Evolutionary conservation across 352 stramenopile genomes (phyloP).

Genomic region (Phytophthora pseudosyringae): DNA sequence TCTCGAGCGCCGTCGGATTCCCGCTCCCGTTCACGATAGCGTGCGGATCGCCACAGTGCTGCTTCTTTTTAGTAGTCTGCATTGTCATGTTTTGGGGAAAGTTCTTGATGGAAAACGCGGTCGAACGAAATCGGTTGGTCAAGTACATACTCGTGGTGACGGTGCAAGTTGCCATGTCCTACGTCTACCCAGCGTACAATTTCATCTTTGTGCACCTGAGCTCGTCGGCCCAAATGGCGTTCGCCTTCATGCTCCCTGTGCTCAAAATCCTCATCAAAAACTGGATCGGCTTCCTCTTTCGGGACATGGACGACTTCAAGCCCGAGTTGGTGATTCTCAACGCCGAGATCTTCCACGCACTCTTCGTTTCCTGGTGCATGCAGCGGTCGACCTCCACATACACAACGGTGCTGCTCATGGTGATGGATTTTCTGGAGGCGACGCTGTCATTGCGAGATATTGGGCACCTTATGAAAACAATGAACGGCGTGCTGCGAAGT

Average conservation of each 20-base stretch:
- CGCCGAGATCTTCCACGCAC: constrained; percentile 30
- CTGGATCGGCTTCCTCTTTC: constrained; percentile 29
- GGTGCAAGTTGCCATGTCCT: constrained; percentile 22
- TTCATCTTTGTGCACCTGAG: constrained; percentile 26
- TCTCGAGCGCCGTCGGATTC: constrained; percentile 29
- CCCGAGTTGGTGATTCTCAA: constrained; percentile 39
- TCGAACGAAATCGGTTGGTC: constrained; percentile 12
- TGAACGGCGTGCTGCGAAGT: background rate
- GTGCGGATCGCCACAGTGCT: constrained; percentile 10
- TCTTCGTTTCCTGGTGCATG: constrained; percentile 40
- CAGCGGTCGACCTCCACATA: constrained; percentile 23
- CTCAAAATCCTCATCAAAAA: constrained; percentile 36
- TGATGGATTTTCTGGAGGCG: constrained; percentile 26
- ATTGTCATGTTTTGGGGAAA: constrained; percentile 8
- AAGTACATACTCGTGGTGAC: constrained; percentile 21
- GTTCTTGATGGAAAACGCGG: constrained; percentile 15
- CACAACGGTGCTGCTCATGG: constrained; percentile 29
- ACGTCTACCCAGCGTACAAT: constrained; percentile 36
- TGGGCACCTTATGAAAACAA: background rate
- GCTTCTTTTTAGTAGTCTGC: constrained; percentile 11
- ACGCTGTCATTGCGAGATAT: constrained; percentile 16
- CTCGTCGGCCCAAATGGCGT: constrained; percentile 6
- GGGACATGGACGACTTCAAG: constrained; percentile 30
- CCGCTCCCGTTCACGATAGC: constrained; percentile 40
- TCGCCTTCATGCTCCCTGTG: constrained; percentile 22